Evolutionary conservation across 2,329 filamentous ascomycete genomes (phyloP).

Genomic region (Sclerotinia trifoliorum): DNA sequence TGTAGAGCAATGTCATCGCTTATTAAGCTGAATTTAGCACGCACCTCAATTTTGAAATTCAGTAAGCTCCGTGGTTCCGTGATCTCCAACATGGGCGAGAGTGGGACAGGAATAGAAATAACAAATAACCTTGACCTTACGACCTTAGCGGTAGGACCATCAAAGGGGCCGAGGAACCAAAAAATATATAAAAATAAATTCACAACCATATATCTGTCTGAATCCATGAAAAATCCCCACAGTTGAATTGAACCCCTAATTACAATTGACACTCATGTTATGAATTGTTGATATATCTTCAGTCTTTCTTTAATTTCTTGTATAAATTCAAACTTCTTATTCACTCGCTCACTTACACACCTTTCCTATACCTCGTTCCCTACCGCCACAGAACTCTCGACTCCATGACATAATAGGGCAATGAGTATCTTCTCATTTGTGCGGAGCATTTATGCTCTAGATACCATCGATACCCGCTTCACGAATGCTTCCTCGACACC

Average conservation of each 20-base stretch:
- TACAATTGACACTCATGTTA: neutral
- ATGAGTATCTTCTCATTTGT: conserved; percentile 45
- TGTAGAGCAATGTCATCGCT: neutral
- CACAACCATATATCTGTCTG: neutral
- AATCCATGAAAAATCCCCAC: neutral
- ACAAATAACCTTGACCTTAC: no score
- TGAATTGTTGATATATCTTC: conserved; percentile 8
- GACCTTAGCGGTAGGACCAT: neutral
- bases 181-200: conserved; percentile 12
- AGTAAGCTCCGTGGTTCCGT: conserved; percentile 13
- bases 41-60: neutral
- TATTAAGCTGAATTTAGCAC: neutral
- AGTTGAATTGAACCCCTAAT: conserved; percentile 10
- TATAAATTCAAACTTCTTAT: conserved; percentile 7
- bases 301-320: conserved; percentile 8
- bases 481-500: conserved; percentile 68
- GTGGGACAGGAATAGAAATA: no score
- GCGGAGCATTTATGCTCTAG: conserved; percentile 59
- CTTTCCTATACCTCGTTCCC: neutral
- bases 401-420: conserved; percentile 10
- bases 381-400: neutral
- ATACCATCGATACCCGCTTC: conserved; percentile 71
- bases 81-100: conserved; percentile 1
- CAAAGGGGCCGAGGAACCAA: conserved; percentile 2
- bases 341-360: neutral